These are phyloP conservation scores for Calonectria montana DNA, from an alignment of 2,329 filamentous ascomycete species.

Conservation along the genomic window DNA sequence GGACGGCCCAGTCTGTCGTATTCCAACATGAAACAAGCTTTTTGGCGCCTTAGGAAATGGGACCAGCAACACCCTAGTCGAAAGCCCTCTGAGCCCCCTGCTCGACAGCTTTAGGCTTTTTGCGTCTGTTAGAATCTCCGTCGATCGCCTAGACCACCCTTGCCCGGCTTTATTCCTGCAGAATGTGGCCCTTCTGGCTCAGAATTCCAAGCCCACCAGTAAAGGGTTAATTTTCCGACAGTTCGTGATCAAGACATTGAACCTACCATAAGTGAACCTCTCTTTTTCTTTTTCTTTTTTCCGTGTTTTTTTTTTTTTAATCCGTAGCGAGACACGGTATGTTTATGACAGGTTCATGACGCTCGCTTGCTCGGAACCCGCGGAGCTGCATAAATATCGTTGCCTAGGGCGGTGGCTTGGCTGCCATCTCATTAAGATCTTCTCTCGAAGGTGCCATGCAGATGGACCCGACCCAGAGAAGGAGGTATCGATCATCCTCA, in stretches of 20 bases:
- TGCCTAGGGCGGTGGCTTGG: not conserved
- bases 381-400: not conserved
- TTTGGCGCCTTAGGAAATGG: conserved; percentile 4
- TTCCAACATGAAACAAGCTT: conserved; percentile 17
- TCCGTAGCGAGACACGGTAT: not conserved
- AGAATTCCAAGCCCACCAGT: not conserved
- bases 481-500: not conserved
- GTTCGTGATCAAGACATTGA: not conserved
- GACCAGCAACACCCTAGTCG: not conserved
- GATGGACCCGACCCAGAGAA: not conserved
- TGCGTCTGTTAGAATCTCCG: conserved; percentile 6
- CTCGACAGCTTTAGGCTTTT: conserved; percentile 8
- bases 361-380: not conserved
- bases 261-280: not conserved
- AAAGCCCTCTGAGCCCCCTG: not conserved
- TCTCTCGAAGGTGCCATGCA: not conserved
- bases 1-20: conserved; percentile 15
- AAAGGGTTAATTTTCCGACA: not conserved
- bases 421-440: not conserved
- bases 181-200: not conserved
- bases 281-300: not conserved
- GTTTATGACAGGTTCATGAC: not conserved
- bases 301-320: too few relatives aligned
- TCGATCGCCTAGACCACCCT: not conserved
- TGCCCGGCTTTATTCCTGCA: not conserved